Percentiles rank a stretch among this genome's conserved stretches.
Evolutionary conservation across 768 basidiomycete species (phyloP).

Genomic region (Boletus rubescentipes): DNA sequence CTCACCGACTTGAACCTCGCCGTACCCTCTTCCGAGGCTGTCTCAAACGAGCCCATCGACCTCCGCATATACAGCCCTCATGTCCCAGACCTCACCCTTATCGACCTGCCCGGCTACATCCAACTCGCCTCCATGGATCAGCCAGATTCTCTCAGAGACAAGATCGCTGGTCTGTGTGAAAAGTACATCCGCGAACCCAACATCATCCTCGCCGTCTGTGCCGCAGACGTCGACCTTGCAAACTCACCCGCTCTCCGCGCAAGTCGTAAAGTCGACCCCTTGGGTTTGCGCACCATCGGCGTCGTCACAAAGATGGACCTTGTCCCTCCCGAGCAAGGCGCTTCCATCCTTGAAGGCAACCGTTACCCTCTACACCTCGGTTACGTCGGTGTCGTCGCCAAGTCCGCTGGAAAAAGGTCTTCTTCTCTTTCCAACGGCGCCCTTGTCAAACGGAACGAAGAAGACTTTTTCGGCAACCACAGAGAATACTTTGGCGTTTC

Average conservation of each 20-base stretch:
- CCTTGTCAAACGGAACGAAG: conserved; percentile 56
- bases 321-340: conserved; percentile 83
- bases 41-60: conserved; percentile 94
- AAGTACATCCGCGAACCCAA: conserved; percentile 99
- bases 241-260: conserved; percentile 96
- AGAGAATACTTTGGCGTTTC: conserved; percentile 59
- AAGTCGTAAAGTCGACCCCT: conserved; percentile 89
- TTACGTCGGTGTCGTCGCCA: conserved; percentile 95
- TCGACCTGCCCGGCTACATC: conserved; percentile 96
- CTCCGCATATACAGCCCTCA: conserved; percentile 94
- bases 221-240: conserved; percentile 97
- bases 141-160: conserved; percentile 90
- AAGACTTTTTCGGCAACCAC: conserved; percentile 66
- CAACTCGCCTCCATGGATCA: conserved; percentile 95
- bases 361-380: conserved; percentile 97
- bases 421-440: conserved; percentile 49
- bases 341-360: conserved; percentile 78
- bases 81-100: conserved; percentile 96
- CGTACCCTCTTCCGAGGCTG: conserved; percentile 84
- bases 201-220: conserved; percentile 97
- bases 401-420: conserved; percentile 59
- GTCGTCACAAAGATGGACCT: conserved; percentile 99
- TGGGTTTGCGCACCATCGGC: conserved; percentile 94
- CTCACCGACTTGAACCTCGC: conserved; percentile 94
- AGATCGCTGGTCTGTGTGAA: conserved; percentile 86